Base-by-base conservation (phyloP, 1,284 basidiomycete species). In the Rugosomyces carneus region DNA sequence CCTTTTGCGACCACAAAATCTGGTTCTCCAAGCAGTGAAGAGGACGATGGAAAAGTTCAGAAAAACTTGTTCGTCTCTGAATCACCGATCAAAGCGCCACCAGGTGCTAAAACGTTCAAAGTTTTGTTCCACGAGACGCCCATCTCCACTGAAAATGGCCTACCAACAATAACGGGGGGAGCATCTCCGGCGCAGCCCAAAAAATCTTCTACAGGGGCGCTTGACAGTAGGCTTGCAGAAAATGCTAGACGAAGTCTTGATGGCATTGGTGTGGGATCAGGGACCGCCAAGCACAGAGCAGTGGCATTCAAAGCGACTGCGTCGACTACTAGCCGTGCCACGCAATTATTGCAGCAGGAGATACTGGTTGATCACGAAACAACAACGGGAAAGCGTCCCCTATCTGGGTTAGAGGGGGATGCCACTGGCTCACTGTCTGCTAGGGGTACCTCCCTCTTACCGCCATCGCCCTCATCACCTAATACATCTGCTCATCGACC, bases 21-120 rank as follows among this genome's bases (percentile, higher is more conserved):
- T 52, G 58, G 52, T 47, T 53, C 51, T 36, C 47, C 53, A 34
- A 52, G 41, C 26, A 65, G 62, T 37, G 60, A 66, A 2, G 31
- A 34, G 31, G 67, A 69, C n/a, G 68, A 67, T 23, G 68, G 70
- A 40, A 65, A 63, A 21, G 67, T 69, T 18, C 60, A 66, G 13
- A 60, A 55, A 26, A 66, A 76, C 49, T 64, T 70, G 9, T 80
- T 83, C 57, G 66, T 89, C 6, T 75, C 70, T 29, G 78, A 84
- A 54, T 85, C 86, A 5, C 86, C 87, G 9, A 69, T 80, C 47
- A 89, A 89, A 60, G 67, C 68, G 21, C 69, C 72, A 4, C 63
- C 64, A 15, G 72, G 73, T 37, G 70, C 71, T 42, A 81, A 75
- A 58, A 70, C 71, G 1, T 89, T 88, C 68, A 77, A 75, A 48